These are phyloP conservation scores for Phytophthora chlamydospora DNA, from an alignment of 352 stramenopile genomes.

Conservation along the genomic window DNA sequence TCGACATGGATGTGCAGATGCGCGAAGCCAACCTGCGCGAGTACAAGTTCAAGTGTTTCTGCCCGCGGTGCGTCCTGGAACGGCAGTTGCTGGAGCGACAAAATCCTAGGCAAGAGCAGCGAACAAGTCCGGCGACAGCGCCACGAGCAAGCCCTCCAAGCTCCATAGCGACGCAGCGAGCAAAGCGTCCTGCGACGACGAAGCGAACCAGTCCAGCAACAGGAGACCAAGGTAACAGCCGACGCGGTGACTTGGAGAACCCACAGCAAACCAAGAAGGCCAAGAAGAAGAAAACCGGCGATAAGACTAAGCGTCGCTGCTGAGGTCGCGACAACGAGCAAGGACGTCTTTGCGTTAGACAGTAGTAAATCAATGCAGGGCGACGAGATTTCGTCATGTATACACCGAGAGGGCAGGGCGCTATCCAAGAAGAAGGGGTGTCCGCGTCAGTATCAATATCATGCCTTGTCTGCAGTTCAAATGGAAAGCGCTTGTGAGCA, in stretches of 20 bases:
- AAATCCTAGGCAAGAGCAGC: constrained; percentile 3
- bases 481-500: constrained; percentile 4
- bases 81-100: constrained; percentile 36
- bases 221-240: constrained; percentile 1
- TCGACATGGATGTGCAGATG: constrained; percentile 70
- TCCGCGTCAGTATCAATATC: constrained; percentile 21
- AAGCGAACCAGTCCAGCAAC: neutral
- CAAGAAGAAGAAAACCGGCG: constrained; percentile 22
- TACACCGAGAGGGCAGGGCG: constrained; percentile 1
- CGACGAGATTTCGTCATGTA: constrained; percentile 1
- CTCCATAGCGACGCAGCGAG: too few species aligned
- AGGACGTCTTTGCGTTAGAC: constrained; percentile 18
- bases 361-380: constrained; percentile 8
- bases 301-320: constrained; percentile 2
- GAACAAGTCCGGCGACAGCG: constrained; percentile 4
- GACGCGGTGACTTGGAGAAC: neutral
- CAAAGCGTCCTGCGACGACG: neutral
- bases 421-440: constrained; percentile 7
- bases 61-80: constrained; percentile 59
- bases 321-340: constrained; percentile 10
- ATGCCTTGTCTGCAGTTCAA: constrained; percentile 18
- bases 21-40: constrained; percentile 76
- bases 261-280: constrained; percentile 17
- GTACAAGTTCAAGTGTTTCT: constrained; percentile 85
- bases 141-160: too few species aligned